Percentiles rank a stretch among this genome's conserved stretches.
Evolutionary conservation across 768 basidiomycete genomes (phyloP).

Genomic region (Mycena vitilis): DNA sequence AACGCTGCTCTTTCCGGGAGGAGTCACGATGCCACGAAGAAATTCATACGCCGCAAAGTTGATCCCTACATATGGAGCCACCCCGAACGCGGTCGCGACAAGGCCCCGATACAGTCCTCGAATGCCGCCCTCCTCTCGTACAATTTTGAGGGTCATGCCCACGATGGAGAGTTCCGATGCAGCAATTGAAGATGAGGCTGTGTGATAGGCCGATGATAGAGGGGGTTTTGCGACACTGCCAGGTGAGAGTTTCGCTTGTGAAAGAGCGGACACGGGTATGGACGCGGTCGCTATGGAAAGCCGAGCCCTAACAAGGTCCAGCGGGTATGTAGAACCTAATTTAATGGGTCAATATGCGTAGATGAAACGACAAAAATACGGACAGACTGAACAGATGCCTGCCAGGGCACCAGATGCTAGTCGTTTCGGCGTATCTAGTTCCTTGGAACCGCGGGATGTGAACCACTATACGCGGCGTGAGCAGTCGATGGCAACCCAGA

Average conservation of each 20-base stretch:
- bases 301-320: slow-evolving; percentile 93
- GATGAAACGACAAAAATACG: slow-evolving; percentile 47
- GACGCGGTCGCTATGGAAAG: slow-evolving; percentile 95
- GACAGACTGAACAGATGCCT: slow-evolving; percentile 94
- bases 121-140: slow-evolving; percentile 92
- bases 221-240: slow-evolving; percentile 45
- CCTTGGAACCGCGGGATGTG: slow-evolving; percentile 71
- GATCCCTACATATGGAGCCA: slow-evolving; percentile 90
- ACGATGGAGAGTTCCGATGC: slow-evolving; percentile 73
- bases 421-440: slow-evolving; percentile 90
- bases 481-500: slow-evolving; percentile 45
- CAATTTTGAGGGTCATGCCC: slow-evolving; percentile 92
- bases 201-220: slow-evolving; percentile 68
- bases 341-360: slow-evolving; percentile 17
- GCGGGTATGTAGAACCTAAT: slow-evolving; percentile 86
- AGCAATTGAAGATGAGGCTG: slow-evolving; percentile 53
- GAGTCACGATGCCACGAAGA: slow-evolving; percentile 78
- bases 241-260: slow-evolving; percentile 32
- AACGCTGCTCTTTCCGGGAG: slow-evolving; percentile 80
- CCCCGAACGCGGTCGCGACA: slow-evolving; percentile 86
- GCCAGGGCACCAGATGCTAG: slow-evolving; percentile 90
- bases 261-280: slow-evolving; percentile 52
- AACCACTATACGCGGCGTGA: slow-evolving; percentile 65
- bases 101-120: slow-evolving; percentile 89
- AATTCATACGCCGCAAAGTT: slow-evolving; percentile 97